These are phyloP conservation scores for Leccinum longicurvipes DNA, from an alignment of 768 basidiomycete species.

Conservation along the genomic window DNA sequence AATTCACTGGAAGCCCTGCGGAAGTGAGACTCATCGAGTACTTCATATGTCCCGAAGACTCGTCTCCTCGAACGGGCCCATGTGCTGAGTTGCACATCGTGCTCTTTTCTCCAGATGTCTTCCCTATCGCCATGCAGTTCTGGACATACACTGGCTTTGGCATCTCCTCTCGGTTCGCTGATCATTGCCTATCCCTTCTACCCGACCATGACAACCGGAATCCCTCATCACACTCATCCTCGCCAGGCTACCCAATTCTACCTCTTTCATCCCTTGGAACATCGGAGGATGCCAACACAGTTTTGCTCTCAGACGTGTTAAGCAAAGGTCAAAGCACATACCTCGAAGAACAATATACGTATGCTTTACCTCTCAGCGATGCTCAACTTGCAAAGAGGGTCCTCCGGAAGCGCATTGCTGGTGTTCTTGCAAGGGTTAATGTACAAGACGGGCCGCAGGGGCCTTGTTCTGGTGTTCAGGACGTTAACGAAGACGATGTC, in stretches of 20 bases:
- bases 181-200: constrained; percentile 73
- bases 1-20: constrained; percentile 38
- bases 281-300: constrained; percentile 34
- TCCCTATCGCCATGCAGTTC: constrained; percentile 76
- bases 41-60: constrained; percentile 57
- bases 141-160: constrained; percentile 96
- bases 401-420: constrained; percentile 84
- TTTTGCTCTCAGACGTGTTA: constrained; percentile 41
- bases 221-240: constrained; percentile 27
- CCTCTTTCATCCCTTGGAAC: constrained; percentile 39
- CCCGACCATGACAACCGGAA: constrained; percentile 37
- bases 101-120: constrained; percentile 63
- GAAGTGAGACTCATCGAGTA: constrained; percentile 64
- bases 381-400: constrained; percentile 83
- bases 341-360: constrained; percentile 95
- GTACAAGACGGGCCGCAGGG: constrained; percentile 30
- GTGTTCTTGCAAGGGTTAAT: constrained; percentile 70
- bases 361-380: constrained; percentile 76
- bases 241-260: constrained; percentile 14
- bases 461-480: constrained; percentile 51
- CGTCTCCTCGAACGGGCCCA: too few species aligned
- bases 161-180: constrained; percentile 86
- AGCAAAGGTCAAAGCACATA: too few species aligned
- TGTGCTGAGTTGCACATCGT: constrained; percentile 76
- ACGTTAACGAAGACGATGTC: constrained; percentile 87